Evolutionary conservation across 163 green algal genomes (phyloP), one percentile per base, ranked within the genome.

Genomic region (Chlamydomonas reinhardtii): DNA sequence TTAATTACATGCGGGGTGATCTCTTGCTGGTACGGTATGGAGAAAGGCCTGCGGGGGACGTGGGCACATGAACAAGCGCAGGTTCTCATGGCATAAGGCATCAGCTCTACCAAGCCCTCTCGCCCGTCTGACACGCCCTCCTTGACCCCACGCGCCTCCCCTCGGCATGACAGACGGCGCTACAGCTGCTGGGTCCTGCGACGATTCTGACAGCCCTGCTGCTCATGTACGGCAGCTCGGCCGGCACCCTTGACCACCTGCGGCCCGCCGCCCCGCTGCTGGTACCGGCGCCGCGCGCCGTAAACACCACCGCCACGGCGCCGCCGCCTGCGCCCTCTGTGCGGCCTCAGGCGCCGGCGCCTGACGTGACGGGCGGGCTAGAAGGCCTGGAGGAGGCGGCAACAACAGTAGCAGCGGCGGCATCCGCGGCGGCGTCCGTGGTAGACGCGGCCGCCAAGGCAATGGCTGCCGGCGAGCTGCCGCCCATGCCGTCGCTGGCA

Each of bases 161-260:
- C 29, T 19, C n/a, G 19, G 2, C 62, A 29, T 66, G 4, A 43
- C 77, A 84, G 77, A 39, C 64, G 27, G 65, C n/a, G 3, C 52
- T 84, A 19, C 65, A 84, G 65, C 66, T 84, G 43, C 77, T 84
- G 31, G 65, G 66, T 20, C 48, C 77, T 22, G 77, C 77, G 16
- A 48, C 48, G 48, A 76, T 84, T 31, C 43, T 84, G n/a, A 24
- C 27, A 19, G 59, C 66, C 24, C 77, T 84, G 12, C 48, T 68
- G 9, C 65, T 84, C 31, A 31, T 84, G 65, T 76, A 75, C 48
- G 65, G 43, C 65, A n/a, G 24, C 6, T 43, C 77, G 2, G 69
- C 77, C 43, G 77, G 61, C 4, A 24, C 5, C 12, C 16, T 66
- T 14, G 39, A 66, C 39, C 11, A 66, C 39, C 61, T 68, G 9